phyloP scores from a whole-genome alignment of 2,329 filamentous ascomycete species.

The Emericellopsis cladophorae region DNA sequence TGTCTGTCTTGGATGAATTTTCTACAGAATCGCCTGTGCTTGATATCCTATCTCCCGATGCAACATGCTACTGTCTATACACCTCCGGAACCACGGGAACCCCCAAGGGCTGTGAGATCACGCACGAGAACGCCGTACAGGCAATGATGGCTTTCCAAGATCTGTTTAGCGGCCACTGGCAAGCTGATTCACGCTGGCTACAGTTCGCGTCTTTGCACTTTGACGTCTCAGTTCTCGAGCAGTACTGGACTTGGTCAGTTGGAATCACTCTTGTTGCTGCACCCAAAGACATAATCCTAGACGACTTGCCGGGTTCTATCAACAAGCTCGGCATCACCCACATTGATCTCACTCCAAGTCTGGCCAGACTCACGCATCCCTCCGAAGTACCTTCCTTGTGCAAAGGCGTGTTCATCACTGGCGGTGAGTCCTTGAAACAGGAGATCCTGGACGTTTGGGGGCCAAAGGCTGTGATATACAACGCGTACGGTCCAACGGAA shows the following conservation, averaged over 20 bases:
- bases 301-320: constrained; percentile 67
- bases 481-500: constrained; percentile 86
- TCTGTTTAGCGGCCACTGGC: constrained; percentile 67
- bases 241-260: constrained; percentile 92
- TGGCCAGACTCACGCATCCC: constrained; percentile 68
- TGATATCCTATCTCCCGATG: constrained; percentile 21
- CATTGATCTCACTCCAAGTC: constrained; percentile 80
- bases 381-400: constrained; percentile 70
- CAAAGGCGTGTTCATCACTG: constrained; percentile 82
- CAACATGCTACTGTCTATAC: constrained; percentile 73
- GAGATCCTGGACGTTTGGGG: constrained; percentile 86
- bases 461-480: constrained; percentile 68
- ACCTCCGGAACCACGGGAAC: constrained; percentile 80
- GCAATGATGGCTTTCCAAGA: constrained; percentile 78
- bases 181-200: constrained; percentile 62
- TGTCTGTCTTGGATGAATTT: constrained; percentile 13
- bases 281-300: constrained; percentile 72
- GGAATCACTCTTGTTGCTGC: constrained; percentile 76
- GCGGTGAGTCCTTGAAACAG: constrained; percentile 77
- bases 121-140: constrained; percentile 79
- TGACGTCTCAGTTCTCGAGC: constrained; percentile 84
- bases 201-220: constrained; percentile 95
- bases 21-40: constrained; percentile 6
- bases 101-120: constrained; percentile 80
- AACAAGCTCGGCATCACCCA: constrained; percentile 66